phyloP scores from a whole-genome alignment of 148 eudicot genomes.

The Polygonum maritimum region DNA sequence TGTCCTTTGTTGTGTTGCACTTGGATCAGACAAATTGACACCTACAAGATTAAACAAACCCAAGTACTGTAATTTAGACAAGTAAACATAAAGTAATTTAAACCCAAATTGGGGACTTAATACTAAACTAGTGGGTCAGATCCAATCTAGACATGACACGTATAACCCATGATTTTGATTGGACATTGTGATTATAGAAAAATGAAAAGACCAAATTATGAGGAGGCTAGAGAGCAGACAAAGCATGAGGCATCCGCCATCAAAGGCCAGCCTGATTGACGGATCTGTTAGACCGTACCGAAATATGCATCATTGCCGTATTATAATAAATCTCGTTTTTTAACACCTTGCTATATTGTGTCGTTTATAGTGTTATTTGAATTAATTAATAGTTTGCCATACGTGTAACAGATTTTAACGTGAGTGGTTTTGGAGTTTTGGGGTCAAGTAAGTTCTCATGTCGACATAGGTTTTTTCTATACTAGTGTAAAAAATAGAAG shows the following conservation, averaged over 20 bases:
- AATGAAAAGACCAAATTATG: background rate
- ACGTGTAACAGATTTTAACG: background rate
- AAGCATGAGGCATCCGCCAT: slow-evolving; percentile 8
- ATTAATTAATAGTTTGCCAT: background rate
- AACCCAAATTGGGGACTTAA: background rate
- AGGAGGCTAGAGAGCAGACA: background rate
- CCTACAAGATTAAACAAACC: background rate
- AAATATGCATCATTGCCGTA: background rate
- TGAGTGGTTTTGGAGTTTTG: too few species aligned
- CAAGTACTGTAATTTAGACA: background rate
- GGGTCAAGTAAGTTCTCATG: too few species aligned
- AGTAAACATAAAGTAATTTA: background rate
- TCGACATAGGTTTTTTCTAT: too few species aligned
- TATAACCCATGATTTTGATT: background rate
- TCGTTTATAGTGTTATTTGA: too few species aligned
- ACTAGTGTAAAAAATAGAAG: too few species aligned
- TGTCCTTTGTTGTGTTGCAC: background rate
- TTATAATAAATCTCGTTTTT: background rate
- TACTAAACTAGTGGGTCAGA: background rate
- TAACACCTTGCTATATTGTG: background rate
- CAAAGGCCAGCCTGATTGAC: background rate
- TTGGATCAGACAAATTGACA: background rate
- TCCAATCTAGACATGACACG: background rate
- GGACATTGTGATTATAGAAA: background rate
- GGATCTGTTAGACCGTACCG: background rate